Evolutionary conservation across 2,329 filamentous ascomycete species (phyloP).

Genomic region (Curvularia verruculosa): DNA sequence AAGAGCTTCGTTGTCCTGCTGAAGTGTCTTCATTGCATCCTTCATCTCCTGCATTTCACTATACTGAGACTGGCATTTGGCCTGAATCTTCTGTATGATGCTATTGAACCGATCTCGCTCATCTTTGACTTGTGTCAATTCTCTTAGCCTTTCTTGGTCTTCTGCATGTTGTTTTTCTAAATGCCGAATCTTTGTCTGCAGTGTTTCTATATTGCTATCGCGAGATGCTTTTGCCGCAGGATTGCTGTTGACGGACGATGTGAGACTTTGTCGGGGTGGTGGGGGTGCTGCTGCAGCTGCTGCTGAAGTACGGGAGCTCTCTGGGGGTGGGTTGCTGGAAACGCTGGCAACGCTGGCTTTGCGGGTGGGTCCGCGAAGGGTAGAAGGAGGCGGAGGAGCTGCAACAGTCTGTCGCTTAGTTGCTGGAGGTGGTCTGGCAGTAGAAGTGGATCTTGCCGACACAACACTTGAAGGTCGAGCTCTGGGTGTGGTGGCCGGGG

Average conservation of each 20-base stretch:
- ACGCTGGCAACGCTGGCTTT: conserved; percentile 30
- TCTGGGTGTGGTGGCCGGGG: conserved; percentile 22
- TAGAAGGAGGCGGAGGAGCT: conserved; percentile 15
- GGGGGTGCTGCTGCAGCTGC: too few relatives aligned
- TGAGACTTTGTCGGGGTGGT: conserved; percentile 21
- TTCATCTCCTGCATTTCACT: conserved; percentile 78
- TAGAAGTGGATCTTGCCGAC: conserved; percentile 16
- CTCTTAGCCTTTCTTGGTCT: conserved; percentile 83
- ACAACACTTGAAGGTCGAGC: conserved; percentile 35
- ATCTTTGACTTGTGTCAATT: conserved; percentile 74
- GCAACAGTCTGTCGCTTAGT: conserved; percentile 32
- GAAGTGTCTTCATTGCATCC: conserved; percentile 77
- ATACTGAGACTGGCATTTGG: conserved; percentile 84
- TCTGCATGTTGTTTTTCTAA: conserved; percentile 86
- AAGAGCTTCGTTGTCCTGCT: conserved; percentile 70
- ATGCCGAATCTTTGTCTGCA: conserved; percentile 85
- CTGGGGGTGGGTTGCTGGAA: conserved; percentile 17
- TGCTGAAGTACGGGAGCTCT: conserved; percentile 11
- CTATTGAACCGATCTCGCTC: conserved; percentile 79
- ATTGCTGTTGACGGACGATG: conserved; percentile 24
- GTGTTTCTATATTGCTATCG: conserved; percentile 68
- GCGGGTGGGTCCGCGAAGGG: conserved; percentile 21
- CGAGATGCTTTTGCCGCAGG: conserved; percentile 21
- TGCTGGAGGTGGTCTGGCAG: conserved; percentile 22
- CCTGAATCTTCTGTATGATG: conserved; percentile 89